phyloP scores from a whole-genome alignment of 2,329 filamentous ascomycete genomes.

The Cordyceps tenuipes region DNA sequence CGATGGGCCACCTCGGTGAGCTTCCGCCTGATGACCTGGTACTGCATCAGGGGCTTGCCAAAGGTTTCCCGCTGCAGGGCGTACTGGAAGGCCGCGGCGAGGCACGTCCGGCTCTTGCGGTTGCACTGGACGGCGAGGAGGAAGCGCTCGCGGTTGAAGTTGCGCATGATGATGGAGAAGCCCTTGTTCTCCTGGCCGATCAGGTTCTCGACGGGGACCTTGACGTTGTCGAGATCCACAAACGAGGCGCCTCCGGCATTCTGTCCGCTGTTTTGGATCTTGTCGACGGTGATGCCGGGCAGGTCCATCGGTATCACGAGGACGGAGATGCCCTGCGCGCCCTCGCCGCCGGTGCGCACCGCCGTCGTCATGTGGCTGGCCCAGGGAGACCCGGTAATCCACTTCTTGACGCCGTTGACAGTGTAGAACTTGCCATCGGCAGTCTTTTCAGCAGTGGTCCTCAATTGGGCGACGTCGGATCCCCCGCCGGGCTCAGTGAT shows the following conservation, averaged over 20 bases:
- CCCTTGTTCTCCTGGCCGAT: slow-evolving; percentile 46
- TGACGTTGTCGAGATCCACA: slow-evolving; percentile 47
- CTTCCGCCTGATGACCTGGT: slow-evolving; percentile 52
- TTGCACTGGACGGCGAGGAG: slow-evolving; percentile 49
- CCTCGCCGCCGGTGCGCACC: slow-evolving; percentile 48
- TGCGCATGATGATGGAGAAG: slow-evolving; percentile 50
- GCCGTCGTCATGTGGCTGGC: slow-evolving; percentile 55
- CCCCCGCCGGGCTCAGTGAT: slow-evolving; percentile 56
- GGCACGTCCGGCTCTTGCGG: slow-evolving; percentile 47
- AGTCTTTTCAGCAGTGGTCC: slow-evolving; percentile 45
- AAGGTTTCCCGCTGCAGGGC: slow-evolving; percentile 48
- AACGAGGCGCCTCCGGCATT: slow-evolving; percentile 54
- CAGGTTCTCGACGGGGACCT: slow-evolving; percentile 44
- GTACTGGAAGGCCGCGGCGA: slow-evolving; percentile 43
- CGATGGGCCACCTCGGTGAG: slow-evolving; percentile 49
- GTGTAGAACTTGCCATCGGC: slow-evolving; percentile 43
- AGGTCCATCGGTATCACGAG: slow-evolving; percentile 45
- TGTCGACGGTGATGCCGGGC: slow-evolving; percentile 42
- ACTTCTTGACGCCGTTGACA: slow-evolving; percentile 61
- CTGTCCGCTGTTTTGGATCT: slow-evolving; percentile 58
- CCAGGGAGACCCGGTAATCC: slow-evolving; percentile 56
- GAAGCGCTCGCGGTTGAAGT: slow-evolving; percentile 53
- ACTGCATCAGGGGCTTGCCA: slow-evolving; percentile 47
- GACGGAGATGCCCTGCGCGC: slow-evolving; percentile 45
- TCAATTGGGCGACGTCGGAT: slow-evolving; percentile 56